These are phyloP conservation scores for Blastobotrys capitulatus DNA, from an alignment of 1,139 yeast species.

Conservation along the genomic window DNA sequence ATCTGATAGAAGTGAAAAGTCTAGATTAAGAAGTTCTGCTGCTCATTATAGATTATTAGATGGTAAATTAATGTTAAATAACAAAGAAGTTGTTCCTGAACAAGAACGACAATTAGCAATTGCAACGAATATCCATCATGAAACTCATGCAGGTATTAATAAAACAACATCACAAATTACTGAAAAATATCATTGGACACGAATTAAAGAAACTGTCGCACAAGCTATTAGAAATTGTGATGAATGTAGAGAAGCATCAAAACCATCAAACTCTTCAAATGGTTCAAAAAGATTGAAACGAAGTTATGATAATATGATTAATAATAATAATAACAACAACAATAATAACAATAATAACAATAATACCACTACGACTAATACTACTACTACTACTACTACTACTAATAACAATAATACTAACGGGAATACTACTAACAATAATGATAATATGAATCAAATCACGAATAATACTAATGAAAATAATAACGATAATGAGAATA, in stretches of 20 bases:
- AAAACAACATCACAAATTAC: conserved; percentile 74
- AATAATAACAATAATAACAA: not conserved
- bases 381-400: conserved; percentile 8
- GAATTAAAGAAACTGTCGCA: conserved; percentile 83
- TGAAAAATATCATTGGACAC: conserved; percentile 83
- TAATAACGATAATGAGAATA: not conserved
- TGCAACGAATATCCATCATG: conserved; percentile 63
- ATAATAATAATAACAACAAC: not conserved
- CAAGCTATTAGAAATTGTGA: conserved; percentile 72
- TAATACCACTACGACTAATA: conserved; percentile 14
- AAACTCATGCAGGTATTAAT: conserved; percentile 84
- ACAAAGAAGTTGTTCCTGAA: conserved; percentile 75
- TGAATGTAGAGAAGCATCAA: conserved; percentile 53
- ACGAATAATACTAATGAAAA: conserved; percentile 9
- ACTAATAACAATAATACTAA: conserved; percentile 15
- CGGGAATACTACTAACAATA: conserved; percentile 4
- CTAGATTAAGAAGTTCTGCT: conserved; percentile 75
- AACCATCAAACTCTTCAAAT: conserved; percentile 19
- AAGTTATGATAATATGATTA: not conserved
- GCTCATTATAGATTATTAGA: conserved; percentile 66
- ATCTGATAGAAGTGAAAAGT: conserved; percentile 77
- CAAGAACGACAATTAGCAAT: conserved; percentile 69
- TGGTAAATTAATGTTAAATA: conserved; percentile 72
- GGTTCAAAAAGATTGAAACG: conserved; percentile 22
- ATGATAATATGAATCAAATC: not conserved